Conservation (phyloP, 257 asterid species). For the Prunella vulgaris region DNA sequence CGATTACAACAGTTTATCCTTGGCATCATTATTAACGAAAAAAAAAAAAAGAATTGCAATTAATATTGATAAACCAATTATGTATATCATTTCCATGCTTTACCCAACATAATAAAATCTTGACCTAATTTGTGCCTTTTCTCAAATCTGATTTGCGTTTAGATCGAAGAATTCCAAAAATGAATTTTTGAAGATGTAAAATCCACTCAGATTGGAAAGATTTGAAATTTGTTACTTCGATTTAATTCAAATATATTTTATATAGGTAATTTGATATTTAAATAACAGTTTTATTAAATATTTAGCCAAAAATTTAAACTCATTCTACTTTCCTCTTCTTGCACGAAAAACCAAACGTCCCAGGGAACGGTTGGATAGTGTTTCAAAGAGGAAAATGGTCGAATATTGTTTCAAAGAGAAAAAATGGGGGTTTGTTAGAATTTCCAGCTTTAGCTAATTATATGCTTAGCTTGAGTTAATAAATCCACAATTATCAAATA, state of each 20-base stretch:
- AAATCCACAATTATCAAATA: too few relatives aligned
- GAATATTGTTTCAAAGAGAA: too few relatives aligned
- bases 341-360: neutral
- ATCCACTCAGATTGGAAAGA: neutral
- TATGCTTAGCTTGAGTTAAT: too few relatives aligned
- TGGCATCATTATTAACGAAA: constrained; percentile 4
- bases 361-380: too few relatives aligned
- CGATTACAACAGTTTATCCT: too few relatives aligned
- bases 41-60: neutral
- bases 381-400: too few relatives aligned
- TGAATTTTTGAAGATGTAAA: neutral
- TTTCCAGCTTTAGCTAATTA: too few relatives aligned
- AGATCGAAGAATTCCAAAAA: neutral
- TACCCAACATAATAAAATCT: neutral
- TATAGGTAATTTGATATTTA: too few relatives aligned
- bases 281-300: too few relatives aligned
- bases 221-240: neutral
- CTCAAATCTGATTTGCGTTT: neutral
- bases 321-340: neutral
- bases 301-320: neutral
- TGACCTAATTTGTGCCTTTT: neutral
- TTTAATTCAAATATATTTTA: neutral
- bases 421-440: too few relatives aligned
- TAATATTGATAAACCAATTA: neutral
- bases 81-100: constrained; percentile 10